Conservation (phyloP, 768 basidiomycete genomes). For the Crepidotus variabilis region DNA sequence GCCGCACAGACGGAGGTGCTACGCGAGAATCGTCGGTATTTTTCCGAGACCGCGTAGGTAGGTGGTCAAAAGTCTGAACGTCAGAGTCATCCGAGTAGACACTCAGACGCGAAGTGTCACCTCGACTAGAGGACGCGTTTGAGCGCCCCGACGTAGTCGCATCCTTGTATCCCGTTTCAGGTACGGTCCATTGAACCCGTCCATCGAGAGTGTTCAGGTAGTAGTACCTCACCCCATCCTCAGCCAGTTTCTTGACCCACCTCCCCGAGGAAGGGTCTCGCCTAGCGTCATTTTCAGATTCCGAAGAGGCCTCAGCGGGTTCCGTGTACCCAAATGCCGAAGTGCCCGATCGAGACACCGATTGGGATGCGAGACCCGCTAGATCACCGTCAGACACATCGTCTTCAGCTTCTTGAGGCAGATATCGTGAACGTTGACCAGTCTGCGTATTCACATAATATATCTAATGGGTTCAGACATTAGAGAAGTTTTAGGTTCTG, state of each 20-base stretch:
- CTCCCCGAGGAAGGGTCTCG: constrained; percentile 68
- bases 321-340: constrained; percentile 49
- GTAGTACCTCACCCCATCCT: constrained; percentile 79
- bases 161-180: constrained; percentile 33
- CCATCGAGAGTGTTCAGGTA: constrained; percentile 74
- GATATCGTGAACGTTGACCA: constrained; percentile 75
- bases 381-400: constrained; percentile 63
- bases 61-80: constrained; percentile 47
- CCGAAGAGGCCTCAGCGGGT: constrained; percentile 32
- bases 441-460: constrained; percentile 93
- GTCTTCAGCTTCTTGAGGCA: constrained; percentile 73
- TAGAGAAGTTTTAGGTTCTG: not conserved
- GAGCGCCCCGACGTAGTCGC: constrained; percentile 17
- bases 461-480: constrained; percentile 52
- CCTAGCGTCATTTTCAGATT: constrained; percentile 37
- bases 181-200: constrained; percentile 64
- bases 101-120: constrained; percentile 46
- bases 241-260: constrained; percentile 79
- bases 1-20: constrained; percentile 8
- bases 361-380: constrained; percentile 49
- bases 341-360: constrained; percentile 52
- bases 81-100: constrained; percentile 82
- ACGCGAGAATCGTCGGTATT: constrained; percentile 22
- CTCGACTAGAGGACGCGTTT: constrained; percentile 23
- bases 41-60: constrained; percentile 22